Evolutionary conservation across 1,139 yeast species (phyloP).

Genomic region (Eremothecium cymbalariae): DNA sequence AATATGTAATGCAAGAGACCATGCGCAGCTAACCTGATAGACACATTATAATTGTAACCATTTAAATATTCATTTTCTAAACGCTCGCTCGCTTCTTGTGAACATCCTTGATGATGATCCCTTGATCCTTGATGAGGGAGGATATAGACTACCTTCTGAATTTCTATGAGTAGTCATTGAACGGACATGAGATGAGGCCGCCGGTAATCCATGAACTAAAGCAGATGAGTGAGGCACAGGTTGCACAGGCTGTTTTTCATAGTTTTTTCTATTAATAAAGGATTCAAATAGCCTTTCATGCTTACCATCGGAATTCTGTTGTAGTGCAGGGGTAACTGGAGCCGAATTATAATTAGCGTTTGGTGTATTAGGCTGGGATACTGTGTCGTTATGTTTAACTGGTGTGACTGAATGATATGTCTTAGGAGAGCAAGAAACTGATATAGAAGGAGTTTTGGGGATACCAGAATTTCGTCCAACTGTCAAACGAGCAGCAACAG

Average conservation of each 20-base stretch:
- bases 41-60: too few species aligned
- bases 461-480: constrained; percentile 13
- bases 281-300: constrained; percentile 31
- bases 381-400: not conserved
- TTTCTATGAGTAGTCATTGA: constrained; percentile 20
- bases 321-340: constrained; percentile 7
- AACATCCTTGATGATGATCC: constrained; percentile 13
- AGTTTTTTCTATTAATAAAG: constrained; percentile 27
- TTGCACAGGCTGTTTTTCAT: constrained; percentile 17
- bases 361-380: not conserved
- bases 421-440: constrained; percentile 5
- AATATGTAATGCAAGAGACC: too few species aligned
- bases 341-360: not conserved
- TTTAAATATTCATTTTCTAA: constrained; percentile 9
- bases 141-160: constrained; percentile 8
- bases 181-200: constrained; percentile 10
- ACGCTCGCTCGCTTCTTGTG: constrained; percentile 30
- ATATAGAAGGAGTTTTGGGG: constrained; percentile 6
- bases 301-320: constrained; percentile 10
- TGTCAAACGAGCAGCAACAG: constrained; percentile 18
- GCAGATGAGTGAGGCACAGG: constrained; percentile 28
- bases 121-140: constrained; percentile 8
- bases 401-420: constrained; percentile 2
- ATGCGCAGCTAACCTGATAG: too few species aligned
- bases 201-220: constrained; percentile 33